These are phyloP conservation scores for Plenodomus biglobosus DNA, from an alignment of 2,329 filamentous ascomycete genomes.

Conservation along the genomic window DNA sequence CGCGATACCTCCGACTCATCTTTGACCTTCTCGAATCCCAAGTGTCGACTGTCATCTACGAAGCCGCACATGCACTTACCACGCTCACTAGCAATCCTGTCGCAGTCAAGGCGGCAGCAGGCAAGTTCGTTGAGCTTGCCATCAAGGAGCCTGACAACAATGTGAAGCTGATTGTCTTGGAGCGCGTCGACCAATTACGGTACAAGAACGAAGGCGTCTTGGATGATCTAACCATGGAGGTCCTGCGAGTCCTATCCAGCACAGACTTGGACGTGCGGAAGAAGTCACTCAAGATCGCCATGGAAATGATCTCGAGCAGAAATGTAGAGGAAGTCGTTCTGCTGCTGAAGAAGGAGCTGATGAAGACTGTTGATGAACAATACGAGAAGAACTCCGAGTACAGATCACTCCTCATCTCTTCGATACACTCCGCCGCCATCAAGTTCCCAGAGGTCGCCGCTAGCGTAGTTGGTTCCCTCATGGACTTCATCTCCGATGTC, in stretches of 20 bases:
- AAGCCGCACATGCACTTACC: constrained; percentile 92
- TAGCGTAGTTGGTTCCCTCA: constrained; percentile 92
- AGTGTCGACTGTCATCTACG: constrained; percentile 93
- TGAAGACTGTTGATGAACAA: constrained; percentile 96
- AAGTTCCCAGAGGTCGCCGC: constrained; percentile 98
- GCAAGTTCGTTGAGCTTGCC: constrained; percentile 93
- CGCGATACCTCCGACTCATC: constrained; percentile 88
- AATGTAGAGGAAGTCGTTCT: constrained; percentile 98
- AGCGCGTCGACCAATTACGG: constrained; percentile 85
- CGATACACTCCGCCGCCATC: constrained; percentile 97
- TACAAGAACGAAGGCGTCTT: constrained; percentile 87
- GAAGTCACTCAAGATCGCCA: constrained; percentile 84
- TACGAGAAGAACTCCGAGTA: constrained; percentile 73
- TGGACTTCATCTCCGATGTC: constrained; percentile 99
- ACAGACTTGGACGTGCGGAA: constrained; percentile 93
- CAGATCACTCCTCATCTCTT: constrained; percentile 89
- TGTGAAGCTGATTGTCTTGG: constrained; percentile 96
- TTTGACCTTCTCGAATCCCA: constrained; percentile 94
- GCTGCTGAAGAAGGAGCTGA: constrained; percentile 93
- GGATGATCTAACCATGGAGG: constrained; percentile 95
- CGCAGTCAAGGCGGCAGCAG: constrained; percentile 92
- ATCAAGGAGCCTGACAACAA: constrained; percentile 99
- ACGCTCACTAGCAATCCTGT: constrained; percentile 94
- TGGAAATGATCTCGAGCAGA: constrained; percentile 98
- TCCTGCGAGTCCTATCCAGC: constrained; percentile 89